Evolutionary conservation across 1,284 basidiomycete species (phyloP).

Genomic region (Phellinidium pouzarii): DNA sequence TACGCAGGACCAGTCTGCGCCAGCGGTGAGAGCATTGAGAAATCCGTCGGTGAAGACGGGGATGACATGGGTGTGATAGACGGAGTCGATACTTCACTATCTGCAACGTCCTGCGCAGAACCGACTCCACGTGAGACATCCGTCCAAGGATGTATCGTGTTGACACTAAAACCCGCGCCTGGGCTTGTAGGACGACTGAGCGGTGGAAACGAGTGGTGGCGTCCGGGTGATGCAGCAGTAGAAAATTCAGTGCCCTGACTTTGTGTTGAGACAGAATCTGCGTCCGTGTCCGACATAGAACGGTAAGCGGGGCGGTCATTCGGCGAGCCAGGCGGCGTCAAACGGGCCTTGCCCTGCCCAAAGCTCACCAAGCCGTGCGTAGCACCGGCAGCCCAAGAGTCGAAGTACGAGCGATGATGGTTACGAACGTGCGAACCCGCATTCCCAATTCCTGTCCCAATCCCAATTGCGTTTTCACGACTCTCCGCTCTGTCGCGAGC

Average conservation of each 20-base stretch:
- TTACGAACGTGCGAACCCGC: conserved; percentile 27
- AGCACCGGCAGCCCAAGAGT: conserved; percentile 20
- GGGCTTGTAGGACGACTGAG: conserved; percentile 3
- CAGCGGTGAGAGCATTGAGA: conserved; percentile 24
- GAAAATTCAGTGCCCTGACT: neutral
- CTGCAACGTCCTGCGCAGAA: conserved; percentile 1
- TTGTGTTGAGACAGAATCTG: neutral
- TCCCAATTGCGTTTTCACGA: no score
- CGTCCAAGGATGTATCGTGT: neutral
- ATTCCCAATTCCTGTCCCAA: neutral
- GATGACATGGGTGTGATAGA: conserved; percentile 40
- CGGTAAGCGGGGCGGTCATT: conserved; percentile 6
- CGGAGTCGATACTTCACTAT: conserved; percentile 51
- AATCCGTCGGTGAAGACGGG: conserved; percentile 27
- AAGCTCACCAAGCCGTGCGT: conserved; percentile 3
- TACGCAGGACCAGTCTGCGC: conserved; percentile 20
- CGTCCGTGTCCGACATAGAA: conserved; percentile 13
- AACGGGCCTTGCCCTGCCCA: conserved; percentile 20
- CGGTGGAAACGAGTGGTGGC: conserved; percentile 10
- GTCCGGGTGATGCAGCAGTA: conserved; percentile 8
- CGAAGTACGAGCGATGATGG: conserved; percentile 46
- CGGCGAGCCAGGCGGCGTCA: conserved; percentile 18
- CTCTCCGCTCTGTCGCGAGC: conserved; percentile 17
- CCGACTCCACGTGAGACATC: neutral
- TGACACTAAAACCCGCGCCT: neutral